Conservation (phyloP, 177 flowering plant genomes). For the Vitis hybrid region DNA sequence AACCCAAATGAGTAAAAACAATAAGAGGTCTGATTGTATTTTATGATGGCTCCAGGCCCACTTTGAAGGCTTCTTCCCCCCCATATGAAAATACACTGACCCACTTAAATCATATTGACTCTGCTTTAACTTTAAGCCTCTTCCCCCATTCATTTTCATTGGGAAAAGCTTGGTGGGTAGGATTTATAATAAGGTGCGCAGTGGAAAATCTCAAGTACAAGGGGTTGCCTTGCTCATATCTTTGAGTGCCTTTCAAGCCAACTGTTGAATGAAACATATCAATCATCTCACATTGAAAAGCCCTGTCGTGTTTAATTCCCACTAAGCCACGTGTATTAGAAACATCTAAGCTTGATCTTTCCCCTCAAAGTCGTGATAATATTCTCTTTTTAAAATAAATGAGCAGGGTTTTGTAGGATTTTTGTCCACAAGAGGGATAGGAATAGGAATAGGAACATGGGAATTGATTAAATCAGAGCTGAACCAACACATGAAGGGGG, state of each 20-base stretch:
- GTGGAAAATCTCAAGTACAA: neutral
- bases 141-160: neutral
- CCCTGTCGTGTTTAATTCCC: no score
- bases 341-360: no score
- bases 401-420: no score
- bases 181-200: neutral
- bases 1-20: no score
- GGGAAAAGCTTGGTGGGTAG: neutral
- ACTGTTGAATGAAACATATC: neutral
- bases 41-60: no score
- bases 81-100: no score
- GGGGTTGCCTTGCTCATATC: neutral
- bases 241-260: slow-evolving; percentile 25
- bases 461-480: no score
- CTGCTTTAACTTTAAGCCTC: slow-evolving; percentile 6
- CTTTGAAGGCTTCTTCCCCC: no score
- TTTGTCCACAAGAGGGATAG: neutral
- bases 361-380: no score
- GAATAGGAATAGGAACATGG: neutral
- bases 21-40: no score
- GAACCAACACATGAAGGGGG: neutral
- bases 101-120: slow-evolving; percentile 7
- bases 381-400: neutral
- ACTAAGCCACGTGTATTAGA: no score
- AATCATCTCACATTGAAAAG: no score